Conservation (phyloP, 2,329 filamentous ascomycete genomes). For the Pseudocercospora vitis region DNA sequence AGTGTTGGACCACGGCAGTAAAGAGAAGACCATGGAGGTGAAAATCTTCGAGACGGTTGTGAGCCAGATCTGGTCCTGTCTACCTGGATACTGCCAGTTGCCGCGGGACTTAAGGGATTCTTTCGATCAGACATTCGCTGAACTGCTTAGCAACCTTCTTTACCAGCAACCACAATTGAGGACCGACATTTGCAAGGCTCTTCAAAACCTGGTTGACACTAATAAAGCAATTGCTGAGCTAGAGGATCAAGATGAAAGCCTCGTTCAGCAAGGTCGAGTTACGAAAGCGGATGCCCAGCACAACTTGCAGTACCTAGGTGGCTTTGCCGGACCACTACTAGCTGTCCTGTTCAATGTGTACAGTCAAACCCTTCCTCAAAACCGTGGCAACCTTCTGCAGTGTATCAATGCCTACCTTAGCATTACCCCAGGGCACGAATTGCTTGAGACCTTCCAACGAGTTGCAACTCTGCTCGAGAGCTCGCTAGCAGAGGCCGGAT, state of each 20-base stretch:
- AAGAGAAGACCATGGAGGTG: constrained; percentile 89
- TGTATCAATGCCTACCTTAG: constrained; percentile 95
- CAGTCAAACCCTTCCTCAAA: constrained; percentile 90
- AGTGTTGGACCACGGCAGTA: constrained; percentile 76
- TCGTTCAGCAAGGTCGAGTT: constrained; percentile 76
- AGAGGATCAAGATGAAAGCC: constrained; percentile 63
- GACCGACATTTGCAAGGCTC: constrained; percentile 78
- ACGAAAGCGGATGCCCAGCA: constrained; percentile 71
- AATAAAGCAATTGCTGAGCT: constrained; percentile 77
- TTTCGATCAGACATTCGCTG: constrained; percentile 86
- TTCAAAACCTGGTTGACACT: constrained; percentile 86
- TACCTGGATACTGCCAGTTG: constrained; percentile 93
- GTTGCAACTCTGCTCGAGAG: constrained; percentile 80
- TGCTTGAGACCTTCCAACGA: constrained; percentile 83
- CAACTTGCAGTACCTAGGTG: constrained; percentile 78
- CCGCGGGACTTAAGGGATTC: constrained; percentile 67
- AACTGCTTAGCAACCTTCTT: constrained; percentile 84
- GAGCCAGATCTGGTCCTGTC: constrained; percentile 88
- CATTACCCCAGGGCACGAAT: constrained; percentile 63
- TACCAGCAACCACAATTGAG: constrained; percentile 89
- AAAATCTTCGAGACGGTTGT: constrained; percentile 98
- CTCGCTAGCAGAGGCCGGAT: constrained; percentile 61
- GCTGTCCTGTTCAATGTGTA: constrained; percentile 99
- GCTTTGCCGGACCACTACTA: constrained; percentile 82
- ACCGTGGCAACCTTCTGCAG: constrained; percentile 83